Percentiles rank a stretch among this genome's conserved stretches.
These are phyloP conservation scores for Penicillium concentricum DNA, from an alignment of 2,329 filamentous ascomycete species.

Conservation along the genomic window DNA sequence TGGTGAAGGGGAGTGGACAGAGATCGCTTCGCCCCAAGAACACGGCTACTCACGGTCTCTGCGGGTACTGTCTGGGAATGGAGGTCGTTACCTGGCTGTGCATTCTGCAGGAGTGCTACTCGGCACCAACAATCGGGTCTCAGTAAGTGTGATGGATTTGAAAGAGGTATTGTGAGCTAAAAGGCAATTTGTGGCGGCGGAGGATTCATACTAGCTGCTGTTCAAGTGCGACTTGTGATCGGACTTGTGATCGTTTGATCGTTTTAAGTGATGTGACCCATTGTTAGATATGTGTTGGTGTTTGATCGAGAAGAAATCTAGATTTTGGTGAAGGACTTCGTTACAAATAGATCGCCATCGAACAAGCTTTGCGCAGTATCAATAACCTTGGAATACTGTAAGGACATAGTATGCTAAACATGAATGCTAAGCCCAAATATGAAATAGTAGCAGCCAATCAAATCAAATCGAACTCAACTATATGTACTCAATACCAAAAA, in stretches of 20 bases:
- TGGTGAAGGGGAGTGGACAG: slow-evolving; percentile 49
- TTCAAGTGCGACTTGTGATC: neutral
- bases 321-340: neutral
- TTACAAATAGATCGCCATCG: neutral
- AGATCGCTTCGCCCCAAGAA: slow-evolving; percentile 42
- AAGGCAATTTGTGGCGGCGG: neutral
- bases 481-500: too few species aligned
- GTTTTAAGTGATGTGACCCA: neutral
- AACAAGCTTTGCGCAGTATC: too few species aligned
- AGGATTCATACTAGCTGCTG: neutral
- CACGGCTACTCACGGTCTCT: slow-evolving; percentile 50
- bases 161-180: slow-evolving; percentile 2
- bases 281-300: neutral
- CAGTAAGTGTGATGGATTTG: slow-evolving; percentile 20
- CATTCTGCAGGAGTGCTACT: slow-evolving; percentile 20
- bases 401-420: too few species aligned
- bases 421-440: too few species aligned
- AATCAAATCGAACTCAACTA: too few species aligned
- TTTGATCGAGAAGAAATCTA: neutral
- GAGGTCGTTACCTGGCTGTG: slow-evolving; percentile 20
- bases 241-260: neutral
- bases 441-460: too few species aligned
- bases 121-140: slow-evolving; percentile 23
- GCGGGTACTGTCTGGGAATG: slow-evolving; percentile 43
- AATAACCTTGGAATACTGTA: too few species aligned